Evolutionary conservation across 257 asterid species (phyloP).

Genomic region (Cynanchum wilfordii): DNA sequence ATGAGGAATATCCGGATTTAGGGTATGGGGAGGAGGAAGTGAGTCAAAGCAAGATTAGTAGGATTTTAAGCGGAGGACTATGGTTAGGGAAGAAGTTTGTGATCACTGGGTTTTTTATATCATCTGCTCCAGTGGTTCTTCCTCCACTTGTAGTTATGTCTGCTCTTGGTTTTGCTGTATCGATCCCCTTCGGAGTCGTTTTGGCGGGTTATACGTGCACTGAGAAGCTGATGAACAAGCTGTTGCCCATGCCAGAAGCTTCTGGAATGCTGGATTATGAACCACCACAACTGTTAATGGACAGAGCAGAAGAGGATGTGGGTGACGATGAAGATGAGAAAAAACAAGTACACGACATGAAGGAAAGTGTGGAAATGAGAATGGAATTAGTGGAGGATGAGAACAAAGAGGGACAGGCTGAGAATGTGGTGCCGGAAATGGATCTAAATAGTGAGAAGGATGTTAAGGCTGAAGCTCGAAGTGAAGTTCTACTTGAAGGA

Average conservation of each 20-base stretch:
- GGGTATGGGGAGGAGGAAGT: conserved; percentile 23
- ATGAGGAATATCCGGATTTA: conserved; percentile 14
- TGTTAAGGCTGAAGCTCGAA: conserved; percentile 6
- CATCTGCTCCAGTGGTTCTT: conserved; percentile 65
- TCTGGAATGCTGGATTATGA: conserved; percentile 21
- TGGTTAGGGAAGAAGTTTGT: conserved; percentile 51
- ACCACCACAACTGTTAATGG: not conserved
- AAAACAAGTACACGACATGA: conserved; percentile 11
- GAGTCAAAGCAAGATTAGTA: conserved; percentile 28
- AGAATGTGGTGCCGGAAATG: not conserved
- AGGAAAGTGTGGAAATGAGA: conserved; percentile 24
- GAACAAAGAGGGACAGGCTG: conserved; percentile 7
- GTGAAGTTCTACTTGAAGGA: conserved; percentile 6
- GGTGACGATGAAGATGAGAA: conserved; percentile 12
- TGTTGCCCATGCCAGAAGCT: conserved; percentile 34
- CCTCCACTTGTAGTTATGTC: conserved; percentile 62
- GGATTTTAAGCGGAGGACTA: conserved; percentile 41
- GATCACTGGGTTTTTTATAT: conserved; percentile 46
- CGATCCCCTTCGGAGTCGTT: conserved; percentile 57
- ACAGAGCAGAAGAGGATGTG: conserved; percentile 15
- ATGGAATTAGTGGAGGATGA: conserved; percentile 20
- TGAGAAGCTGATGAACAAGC: conserved; percentile 59
- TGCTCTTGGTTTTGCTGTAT: conserved; percentile 47
- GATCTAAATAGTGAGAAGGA: not conserved
- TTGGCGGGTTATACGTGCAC: conserved; percentile 61